phyloP scores from a whole-genome alignment of 371 early-diverging fungal species.

The Mortierella sp. region DNA sequence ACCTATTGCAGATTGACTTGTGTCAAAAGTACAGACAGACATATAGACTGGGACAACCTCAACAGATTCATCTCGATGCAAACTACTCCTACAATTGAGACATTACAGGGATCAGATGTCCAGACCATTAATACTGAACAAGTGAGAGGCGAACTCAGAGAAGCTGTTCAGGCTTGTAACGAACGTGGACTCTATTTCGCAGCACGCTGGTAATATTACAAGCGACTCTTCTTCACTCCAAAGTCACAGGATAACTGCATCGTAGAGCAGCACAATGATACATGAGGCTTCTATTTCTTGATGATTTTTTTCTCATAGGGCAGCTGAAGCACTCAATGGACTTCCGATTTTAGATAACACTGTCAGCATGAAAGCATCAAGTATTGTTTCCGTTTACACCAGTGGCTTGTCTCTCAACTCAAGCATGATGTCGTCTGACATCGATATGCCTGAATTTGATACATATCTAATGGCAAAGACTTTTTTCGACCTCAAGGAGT shows the following conservation, averaged over 20 bases:
- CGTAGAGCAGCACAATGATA: not conserved
- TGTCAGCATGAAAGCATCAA: constrained; percentile 17
- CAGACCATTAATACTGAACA: constrained; percentile 3
- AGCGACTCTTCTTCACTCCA: not conserved
- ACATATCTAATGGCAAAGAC: constrained; percentile 76
- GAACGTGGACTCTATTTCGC: constrained; percentile 76
- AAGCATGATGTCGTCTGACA: constrained; percentile 37
- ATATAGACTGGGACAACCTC: not conserved
- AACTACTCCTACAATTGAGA: not conserved
- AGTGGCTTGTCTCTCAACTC: constrained; percentile 16
- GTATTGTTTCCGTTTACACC: constrained; percentile 28
- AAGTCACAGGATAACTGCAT: not conserved
- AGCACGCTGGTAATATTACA: constrained; percentile 72
- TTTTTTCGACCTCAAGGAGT: constrained; percentile 80
- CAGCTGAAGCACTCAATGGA: constrained; percentile 76
- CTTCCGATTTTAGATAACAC: constrained; percentile 43
- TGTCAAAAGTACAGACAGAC: not conserved
- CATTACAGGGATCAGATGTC: not conserved
- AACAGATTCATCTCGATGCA: not conserved
- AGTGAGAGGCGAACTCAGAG: constrained; percentile 46
- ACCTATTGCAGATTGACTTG: not conserved
- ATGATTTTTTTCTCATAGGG: constrained; percentile 61
- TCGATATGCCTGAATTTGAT: constrained; percentile 60
- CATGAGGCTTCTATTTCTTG: not conserved
- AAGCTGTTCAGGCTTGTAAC: constrained; percentile 73